Evolutionary conservation across 768 basidiomycete genomes (phyloP).

Genomic region (Auriscalpium orientale): DNA sequence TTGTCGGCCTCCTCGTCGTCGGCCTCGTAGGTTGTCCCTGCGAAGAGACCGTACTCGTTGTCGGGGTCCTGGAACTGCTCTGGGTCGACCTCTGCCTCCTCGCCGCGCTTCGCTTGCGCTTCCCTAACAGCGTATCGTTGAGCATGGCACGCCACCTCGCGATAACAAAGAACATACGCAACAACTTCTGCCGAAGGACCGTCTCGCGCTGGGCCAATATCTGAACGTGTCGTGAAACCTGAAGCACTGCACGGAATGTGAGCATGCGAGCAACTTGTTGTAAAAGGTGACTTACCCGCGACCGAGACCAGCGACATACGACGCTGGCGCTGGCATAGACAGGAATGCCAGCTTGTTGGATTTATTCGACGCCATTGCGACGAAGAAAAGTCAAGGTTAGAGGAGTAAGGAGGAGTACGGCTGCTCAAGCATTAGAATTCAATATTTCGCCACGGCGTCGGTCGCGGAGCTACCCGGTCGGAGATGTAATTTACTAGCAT

Average conservation of each 20-base stretch:
- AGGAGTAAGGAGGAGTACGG: no score
- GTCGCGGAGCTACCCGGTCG: no score
- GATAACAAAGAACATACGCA: constrained; percentile 45
- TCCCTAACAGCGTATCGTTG: constrained; percentile 44
- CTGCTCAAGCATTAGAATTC: no score
- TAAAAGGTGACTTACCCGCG: constrained; percentile 59
- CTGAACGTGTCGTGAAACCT: constrained; percentile 95
- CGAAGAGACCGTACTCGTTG: constrained; percentile 93
- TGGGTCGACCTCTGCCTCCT: constrained; percentile 82
- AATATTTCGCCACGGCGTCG: no score
- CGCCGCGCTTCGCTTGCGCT: constrained; percentile 78
- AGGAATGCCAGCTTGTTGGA: constrained; percentile 80
- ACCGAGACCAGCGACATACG: constrained; percentile 97
- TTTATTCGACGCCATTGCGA: constrained; percentile 41
- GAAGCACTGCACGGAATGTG: constrained; percentile 56
- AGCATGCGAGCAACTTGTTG: not conserved
- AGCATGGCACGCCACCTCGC: not conserved
- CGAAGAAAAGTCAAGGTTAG: not conserved
- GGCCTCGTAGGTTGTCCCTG: constrained; percentile 91
- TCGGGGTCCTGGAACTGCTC: constrained; percentile 97
- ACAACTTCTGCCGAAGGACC: constrained; percentile 88
- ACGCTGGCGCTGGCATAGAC: constrained; percentile 90
- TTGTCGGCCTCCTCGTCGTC: constrained; percentile 97
- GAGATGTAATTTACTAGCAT: no score
- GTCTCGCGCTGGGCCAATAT: constrained; percentile 97